Conservation (phyloP, 768 basidiomycete species). For the Candolleomyces efflorescens region DNA sequence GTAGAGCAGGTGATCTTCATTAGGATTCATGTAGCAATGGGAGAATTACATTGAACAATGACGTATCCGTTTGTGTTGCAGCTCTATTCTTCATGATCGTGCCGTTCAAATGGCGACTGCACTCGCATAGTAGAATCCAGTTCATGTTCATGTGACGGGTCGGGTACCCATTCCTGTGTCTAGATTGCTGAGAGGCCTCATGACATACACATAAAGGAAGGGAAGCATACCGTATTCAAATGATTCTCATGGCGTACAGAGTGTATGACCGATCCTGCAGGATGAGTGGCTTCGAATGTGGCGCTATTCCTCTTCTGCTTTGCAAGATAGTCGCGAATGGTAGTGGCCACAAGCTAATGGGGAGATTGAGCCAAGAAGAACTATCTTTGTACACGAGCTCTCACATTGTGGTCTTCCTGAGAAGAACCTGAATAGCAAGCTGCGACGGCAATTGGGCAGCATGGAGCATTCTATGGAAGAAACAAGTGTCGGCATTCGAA, state of each 20-base stretch:
- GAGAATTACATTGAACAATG: background rate
- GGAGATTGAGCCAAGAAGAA: background rate
- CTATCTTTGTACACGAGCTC: conserved; percentile 17
- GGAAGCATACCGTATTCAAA: conserved; percentile 19
- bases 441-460: conserved; percentile 75
- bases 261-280: conserved; percentile 18
- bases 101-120: conserved; percentile 1
- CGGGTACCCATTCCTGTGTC: background rate
- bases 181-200: background rate
- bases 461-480: conserved; percentile 62
- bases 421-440: conserved; percentile 82
- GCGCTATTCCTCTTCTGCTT: conserved; percentile 46
- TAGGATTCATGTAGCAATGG: background rate
- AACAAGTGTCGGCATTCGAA: background rate
- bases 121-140: background rate
- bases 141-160: conserved; percentile 3
- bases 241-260: conserved; percentile 24
- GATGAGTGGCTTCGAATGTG: conserved; percentile 30
- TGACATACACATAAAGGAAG: background rate
- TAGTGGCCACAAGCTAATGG: conserved; percentile 56
- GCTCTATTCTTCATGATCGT: background rate
- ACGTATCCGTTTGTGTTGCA: background rate
- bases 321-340: conserved; percentile 65
- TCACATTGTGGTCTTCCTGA: conserved; percentile 72
- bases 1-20: background rate